These are phyloP conservation scores for Trichocladium antarcticum DNA, from an alignment of 495 filamentous ascomycete species.

Conservation along the genomic window DNA sequence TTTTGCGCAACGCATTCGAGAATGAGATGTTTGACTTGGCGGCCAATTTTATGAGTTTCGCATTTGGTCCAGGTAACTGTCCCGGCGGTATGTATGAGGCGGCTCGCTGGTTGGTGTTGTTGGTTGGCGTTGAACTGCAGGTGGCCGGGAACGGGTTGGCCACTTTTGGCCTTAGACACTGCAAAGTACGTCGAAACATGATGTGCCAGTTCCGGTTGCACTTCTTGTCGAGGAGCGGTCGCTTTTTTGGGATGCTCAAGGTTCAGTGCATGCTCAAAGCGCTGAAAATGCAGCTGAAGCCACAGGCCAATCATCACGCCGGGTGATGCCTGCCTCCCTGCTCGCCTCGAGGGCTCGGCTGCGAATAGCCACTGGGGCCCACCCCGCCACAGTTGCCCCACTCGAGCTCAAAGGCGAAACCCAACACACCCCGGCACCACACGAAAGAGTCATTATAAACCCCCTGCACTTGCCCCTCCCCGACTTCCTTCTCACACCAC, in stretches of 20 bases:
- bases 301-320: too few species aligned
- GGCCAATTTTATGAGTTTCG: background rate
- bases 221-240: background rate
- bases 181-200: background rate
- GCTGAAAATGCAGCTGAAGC: too few species aligned
- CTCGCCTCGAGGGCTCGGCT: too few species aligned
- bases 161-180: background rate
- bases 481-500: slow-evolving; percentile 5
- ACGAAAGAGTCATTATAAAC: slow-evolving; percentile 18
- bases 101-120: background rate
- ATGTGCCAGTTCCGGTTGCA: background rate
- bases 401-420: slow-evolving; percentile 11
- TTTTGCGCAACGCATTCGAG: background rate
- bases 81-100: too few species aligned
- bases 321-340: too few species aligned
- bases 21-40: background rate
- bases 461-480: slow-evolving; percentile 13
- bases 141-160: too few species aligned
- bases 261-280: too few species aligned
- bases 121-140: too few species aligned
- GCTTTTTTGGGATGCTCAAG: background rate
- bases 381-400: slow-evolving; percentile 11
- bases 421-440: slow-evolving; percentile 7
- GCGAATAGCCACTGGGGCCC: background rate
- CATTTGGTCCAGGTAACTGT: too few species aligned